These are phyloP conservation scores for Tulasnella sp. DNA, from an alignment of 768 basidiomycete species.

Conservation along the genomic window DNA sequence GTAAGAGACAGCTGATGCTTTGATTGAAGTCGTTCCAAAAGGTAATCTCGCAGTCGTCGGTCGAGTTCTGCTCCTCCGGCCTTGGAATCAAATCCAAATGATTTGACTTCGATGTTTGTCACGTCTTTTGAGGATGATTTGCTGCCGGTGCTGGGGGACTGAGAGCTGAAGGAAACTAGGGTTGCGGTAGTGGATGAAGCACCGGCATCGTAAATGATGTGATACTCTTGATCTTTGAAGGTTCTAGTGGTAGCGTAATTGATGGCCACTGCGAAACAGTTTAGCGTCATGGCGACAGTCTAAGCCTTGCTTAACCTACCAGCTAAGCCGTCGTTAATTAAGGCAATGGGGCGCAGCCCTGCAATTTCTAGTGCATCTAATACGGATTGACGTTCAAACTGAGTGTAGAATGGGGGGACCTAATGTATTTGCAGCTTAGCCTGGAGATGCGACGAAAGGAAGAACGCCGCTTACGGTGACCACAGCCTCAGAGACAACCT, in stretches of 20 bases:
- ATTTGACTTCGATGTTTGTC: slow-evolving; percentile 69
- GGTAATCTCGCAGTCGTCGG: slow-evolving; percentile 71
- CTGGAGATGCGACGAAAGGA: neutral
- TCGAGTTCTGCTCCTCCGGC: slow-evolving; percentile 84
- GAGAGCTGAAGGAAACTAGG: slow-evolving; percentile 59
- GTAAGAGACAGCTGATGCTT: slow-evolving; percentile 50
- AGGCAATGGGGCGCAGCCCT: slow-evolving; percentile 73
- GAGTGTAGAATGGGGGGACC: slow-evolving; percentile 82
- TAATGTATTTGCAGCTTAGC: slow-evolving; percentile 18
- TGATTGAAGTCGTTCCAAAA: slow-evolving; percentile 68
- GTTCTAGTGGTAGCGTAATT: slow-evolving; percentile 97
- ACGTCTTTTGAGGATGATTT: slow-evolving; percentile 42
- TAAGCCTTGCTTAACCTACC: slow-evolving; percentile 33
- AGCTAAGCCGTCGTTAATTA: slow-evolving; percentile 90
- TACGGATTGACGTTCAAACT: slow-evolving; percentile 87
- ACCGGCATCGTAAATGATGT: slow-evolving; percentile 93
- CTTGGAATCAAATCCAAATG: slow-evolving; percentile 69
- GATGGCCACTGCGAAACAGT: slow-evolving; percentile 59
- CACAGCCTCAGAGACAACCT: slow-evolving; percentile 77
- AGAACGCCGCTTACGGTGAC: slow-evolving; percentile 52
- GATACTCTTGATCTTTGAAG: slow-evolving; percentile 75
- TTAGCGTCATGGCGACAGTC: neutral
- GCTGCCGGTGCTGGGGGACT: slow-evolving; percentile 31
- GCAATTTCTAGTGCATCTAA: slow-evolving; percentile 90
- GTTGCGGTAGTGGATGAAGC: slow-evolving; percentile 78